A percentile compares a stretch with the other conserved stretches of the same genome.
Conservation (phyloP, 805 yeast genomes). For the Suhomyces vadensis region DNA sequence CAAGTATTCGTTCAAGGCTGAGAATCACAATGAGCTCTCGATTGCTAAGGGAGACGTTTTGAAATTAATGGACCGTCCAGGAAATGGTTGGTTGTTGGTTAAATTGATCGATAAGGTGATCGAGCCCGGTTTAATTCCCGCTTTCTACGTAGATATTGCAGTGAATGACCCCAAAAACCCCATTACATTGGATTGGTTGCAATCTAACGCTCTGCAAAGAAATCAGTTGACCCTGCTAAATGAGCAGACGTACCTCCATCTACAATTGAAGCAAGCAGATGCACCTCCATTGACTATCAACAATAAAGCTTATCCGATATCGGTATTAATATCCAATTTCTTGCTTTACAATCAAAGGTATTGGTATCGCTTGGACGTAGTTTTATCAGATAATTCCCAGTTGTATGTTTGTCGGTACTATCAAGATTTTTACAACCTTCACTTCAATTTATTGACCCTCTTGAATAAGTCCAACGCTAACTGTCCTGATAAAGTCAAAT, state of each 20-base stretch:
- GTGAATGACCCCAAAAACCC: slow-evolving; percentile 41
- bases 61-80: slow-evolving; percentile 47
- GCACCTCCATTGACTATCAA: slow-evolving; percentile 27
- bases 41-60: slow-evolving; percentile 53
- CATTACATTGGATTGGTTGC: slow-evolving; percentile 39
- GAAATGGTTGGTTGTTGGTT: slow-evolving; percentile 58
- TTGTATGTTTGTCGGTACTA: slow-evolving; percentile 49
- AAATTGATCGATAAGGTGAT: slow-evolving; percentile 51
- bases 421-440: slow-evolving; percentile 52
- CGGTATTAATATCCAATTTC: slow-evolving; percentile 42
- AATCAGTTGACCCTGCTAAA: slow-evolving; percentile 12
- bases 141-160: slow-evolving; percentile 49
- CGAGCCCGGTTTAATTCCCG: slow-evolving; percentile 53
- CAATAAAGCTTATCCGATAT: slow-evolving; percentile 32
- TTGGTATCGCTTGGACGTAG: slow-evolving; percentile 52
- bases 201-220: slow-evolving; percentile 9
- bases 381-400: slow-evolving; percentile 33
- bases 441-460: slow-evolving; percentile 29
- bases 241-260: slow-evolving; percentile 28
- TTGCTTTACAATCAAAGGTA: slow-evolving; percentile 43
- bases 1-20: slow-evolving; percentile 47
- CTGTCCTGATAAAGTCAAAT: slow-evolving; percentile 9
- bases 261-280: slow-evolving; percentile 25
- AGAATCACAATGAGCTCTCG: slow-evolving; percentile 44
- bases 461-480: slow-evolving; percentile 16